These are phyloP conservation scores for Boletus rubescentipes DNA, from an alignment of 768 basidiomycete genomes.

Conservation along the genomic window DNA sequence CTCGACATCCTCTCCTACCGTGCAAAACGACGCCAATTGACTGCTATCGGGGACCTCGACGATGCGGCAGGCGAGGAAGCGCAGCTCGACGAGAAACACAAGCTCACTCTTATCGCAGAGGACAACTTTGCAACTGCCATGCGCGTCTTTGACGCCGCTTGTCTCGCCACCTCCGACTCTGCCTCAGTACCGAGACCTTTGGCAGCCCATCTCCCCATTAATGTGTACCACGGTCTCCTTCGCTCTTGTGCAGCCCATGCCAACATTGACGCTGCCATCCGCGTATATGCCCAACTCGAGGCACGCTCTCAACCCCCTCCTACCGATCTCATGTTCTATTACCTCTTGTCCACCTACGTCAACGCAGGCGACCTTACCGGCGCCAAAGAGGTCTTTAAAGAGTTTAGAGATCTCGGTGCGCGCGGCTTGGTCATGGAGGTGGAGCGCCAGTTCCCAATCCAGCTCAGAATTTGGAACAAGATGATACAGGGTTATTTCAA, in stretches of 20 bases:
- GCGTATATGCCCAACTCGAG: conserved; percentile 65
- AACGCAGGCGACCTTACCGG: conserved; percentile 48
- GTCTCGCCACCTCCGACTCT: conserved; percentile 27
- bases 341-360: conserved; percentile 59
- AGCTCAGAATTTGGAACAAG: conserved; percentile 63
- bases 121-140: conserved; percentile 71
- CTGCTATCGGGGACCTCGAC: conserved; percentile 1
- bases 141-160: conserved; percentile 66
- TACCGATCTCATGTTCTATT: conserved; percentile 42
- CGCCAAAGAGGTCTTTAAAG: conserved; percentile 60
- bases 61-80: conserved; percentile 13
- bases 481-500: conserved; percentile 78
- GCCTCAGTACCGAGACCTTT: conserved; percentile 9
- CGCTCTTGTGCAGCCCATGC: conserved; percentile 58
- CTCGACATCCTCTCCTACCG: conserved; percentile 45
- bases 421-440: conserved; percentile 30
- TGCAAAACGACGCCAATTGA: conserved; percentile 33
- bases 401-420: conserved; percentile 48
- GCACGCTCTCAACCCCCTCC: conserved; percentile 31
- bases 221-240: conserved; percentile 55
- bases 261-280: conserved; percentile 59
- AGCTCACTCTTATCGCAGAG: conserved; percentile 52
- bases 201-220: conserved; percentile 27
- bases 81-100: conserved; percentile 32
- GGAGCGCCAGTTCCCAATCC: conserved; percentile 28